A percentile compares a stretch with the other conserved stretches of the same genome.
These are phyloP conservation scores for Saccharomycopsis oosterbeekiorum DNA, from an alignment of 805 yeast species.

Conservation along the genomic window DNA sequence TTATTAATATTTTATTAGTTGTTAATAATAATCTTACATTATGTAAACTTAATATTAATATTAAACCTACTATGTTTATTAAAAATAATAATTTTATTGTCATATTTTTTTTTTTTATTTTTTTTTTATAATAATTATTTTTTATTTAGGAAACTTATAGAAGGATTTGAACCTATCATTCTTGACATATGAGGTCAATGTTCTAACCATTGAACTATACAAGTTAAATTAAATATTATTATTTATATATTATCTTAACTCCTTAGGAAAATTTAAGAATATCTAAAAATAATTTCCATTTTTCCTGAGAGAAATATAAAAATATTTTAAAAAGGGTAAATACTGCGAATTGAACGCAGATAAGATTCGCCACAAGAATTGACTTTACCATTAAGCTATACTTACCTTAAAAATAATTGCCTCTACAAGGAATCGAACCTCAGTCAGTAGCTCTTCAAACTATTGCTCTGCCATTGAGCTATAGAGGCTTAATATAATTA, in stretches of 20 bases:
- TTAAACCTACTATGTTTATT: slow-evolving; percentile 17
- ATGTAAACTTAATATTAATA: slow-evolving; percentile 15
- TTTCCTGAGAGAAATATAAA: no score
- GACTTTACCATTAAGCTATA: slow-evolving; percentile 16
- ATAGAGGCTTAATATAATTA: slow-evolving; percentile 10
- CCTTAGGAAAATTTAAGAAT: no score
- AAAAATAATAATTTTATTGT: slow-evolving; percentile 12
- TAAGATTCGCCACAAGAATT: slow-evolving; percentile 16
- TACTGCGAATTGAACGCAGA: slow-evolving; percentile 17
- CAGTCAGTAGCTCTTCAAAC: slow-evolving; percentile 20
- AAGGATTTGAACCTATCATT: slow-evolving; percentile 15
- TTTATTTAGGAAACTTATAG: slow-evolving; percentile 6
- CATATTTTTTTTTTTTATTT: background rate
- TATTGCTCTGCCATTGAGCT: slow-evolving; percentile 21
- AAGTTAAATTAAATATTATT: slow-evolving; percentile 3
- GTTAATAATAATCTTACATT: slow-evolving; percentile 15
- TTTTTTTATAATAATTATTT: background rate
- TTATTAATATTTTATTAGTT: slow-evolving; percentile 16
- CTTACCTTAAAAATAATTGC: slow-evolving; percentile 8
- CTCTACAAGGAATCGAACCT: slow-evolving; percentile 22
- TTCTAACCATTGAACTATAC: slow-evolving; percentile 17
- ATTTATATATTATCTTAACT: no score
- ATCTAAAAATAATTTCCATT: no score
- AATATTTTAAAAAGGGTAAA: slow-evolving; percentile 14
- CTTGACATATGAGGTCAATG: slow-evolving; percentile 16